phyloP scores from a whole-genome alignment of 2,329 filamentous ascomycete genomes.

The Xylariaceae sp. region DNA sequence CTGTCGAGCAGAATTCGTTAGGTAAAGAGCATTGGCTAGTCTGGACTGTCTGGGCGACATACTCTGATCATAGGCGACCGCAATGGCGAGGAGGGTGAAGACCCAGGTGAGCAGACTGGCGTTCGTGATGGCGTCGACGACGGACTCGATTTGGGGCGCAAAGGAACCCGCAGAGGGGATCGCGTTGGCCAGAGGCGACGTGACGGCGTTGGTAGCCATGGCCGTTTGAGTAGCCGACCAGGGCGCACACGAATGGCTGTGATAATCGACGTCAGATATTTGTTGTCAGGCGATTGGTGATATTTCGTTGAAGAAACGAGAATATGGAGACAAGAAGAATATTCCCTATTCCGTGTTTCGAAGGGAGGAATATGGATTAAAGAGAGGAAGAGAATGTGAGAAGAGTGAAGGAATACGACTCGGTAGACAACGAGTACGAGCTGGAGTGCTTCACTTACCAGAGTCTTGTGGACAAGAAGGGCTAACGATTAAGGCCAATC shows the following conservation, averaged over 20 bases:
- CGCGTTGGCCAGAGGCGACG: conserved; percentile 62
- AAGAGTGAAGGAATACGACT: too few relatives aligned
- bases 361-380: too few relatives aligned
- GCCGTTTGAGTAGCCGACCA: conserved; percentile 16
- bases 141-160: conserved; percentile 50
- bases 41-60: conserved; percentile 36
- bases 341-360: background rate
- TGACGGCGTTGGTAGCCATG: conserved; percentile 59
- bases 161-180: conserved; percentile 46
- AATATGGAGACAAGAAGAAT: background rate
- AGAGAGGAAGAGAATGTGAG: too few relatives aligned
- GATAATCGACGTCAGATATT: background rate
- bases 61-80: conserved; percentile 88
- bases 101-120: conserved; percentile 58
- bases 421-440: too few relatives aligned
- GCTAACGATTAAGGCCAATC: too few relatives aligned
- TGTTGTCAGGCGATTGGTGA: background rate
- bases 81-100: conserved; percentile 63
- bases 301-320: background rate
- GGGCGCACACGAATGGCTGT: conserved; percentile 7
- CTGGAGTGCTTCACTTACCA: too few relatives aligned
- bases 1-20: conserved; percentile 39
- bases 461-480: too few relatives aligned
- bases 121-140: conserved; percentile 52
- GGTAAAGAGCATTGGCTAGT: conserved; percentile 1